A percentile compares a stretch with the other conserved stretches of the same genome.
phyloP scores from a whole-genome alignment of 1,284 basidiomycete species.

The Pascua sp. region DNA sequence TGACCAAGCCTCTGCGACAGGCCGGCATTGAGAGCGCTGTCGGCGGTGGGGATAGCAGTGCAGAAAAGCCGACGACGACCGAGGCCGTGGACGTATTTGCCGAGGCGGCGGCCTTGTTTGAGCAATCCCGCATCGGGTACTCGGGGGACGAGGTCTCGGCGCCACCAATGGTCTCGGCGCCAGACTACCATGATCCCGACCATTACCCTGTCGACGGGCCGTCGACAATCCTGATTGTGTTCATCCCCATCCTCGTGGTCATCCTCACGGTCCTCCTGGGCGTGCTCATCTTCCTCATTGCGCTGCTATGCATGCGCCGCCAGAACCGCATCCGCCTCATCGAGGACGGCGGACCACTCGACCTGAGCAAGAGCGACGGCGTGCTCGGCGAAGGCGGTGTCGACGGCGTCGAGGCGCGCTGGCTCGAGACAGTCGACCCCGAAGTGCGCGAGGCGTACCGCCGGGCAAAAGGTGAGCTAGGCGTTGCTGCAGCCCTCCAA shows the following conservation, averaged over 20 bases:
- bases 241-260: constrained; percentile 81
- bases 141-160: neutral
- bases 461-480: constrained; percentile 73
- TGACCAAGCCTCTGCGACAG: constrained; percentile 11
- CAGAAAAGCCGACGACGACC: neutral
- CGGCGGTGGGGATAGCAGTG: neutral
- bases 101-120: no score
- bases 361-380: constrained; percentile 85
- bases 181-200: neutral
- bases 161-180: neutral
- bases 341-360: constrained; percentile 87
- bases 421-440: constrained; percentile 82
- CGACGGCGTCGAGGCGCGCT: constrained; percentile 82
- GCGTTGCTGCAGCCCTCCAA: no score
- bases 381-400: constrained; percentile 87
- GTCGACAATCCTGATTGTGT: constrained; percentile 37
- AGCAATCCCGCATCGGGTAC: neutral
- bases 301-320: constrained; percentile 74
- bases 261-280: constrained; percentile 89
- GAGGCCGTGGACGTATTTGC: no score
- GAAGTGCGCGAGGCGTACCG: constrained; percentile 67
- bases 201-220: constrained; percentile 21
- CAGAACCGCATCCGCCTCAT: constrained; percentile 75
- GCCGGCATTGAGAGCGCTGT: neutral
- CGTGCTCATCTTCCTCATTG: constrained; percentile 81